Conservation (phyloP, 352 stramenopile genomes). For the Pythium coloratum region DNA sequence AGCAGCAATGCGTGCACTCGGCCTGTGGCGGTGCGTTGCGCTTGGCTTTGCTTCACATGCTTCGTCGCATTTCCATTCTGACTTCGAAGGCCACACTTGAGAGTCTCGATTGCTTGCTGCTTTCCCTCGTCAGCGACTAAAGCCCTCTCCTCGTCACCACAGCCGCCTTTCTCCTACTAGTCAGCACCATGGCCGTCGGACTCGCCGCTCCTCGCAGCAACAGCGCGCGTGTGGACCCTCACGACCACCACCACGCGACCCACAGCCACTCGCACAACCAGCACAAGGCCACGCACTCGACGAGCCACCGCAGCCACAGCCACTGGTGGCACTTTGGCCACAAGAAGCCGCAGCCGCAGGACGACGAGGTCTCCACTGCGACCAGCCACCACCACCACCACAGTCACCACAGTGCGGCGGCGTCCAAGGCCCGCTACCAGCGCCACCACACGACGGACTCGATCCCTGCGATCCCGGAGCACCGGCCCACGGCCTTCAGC, state of each 20-base stretch:
- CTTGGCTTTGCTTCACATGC: background rate
- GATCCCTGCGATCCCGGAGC: constrained; percentile 1
- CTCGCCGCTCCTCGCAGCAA: constrained; percentile 9
- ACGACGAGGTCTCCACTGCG: background rate
- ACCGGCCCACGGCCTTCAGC: constrained; percentile 7
- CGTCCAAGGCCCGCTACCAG: background rate
- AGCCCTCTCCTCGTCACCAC: background rate
- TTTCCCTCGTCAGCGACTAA: background rate
- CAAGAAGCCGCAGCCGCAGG: constrained; percentile 15
- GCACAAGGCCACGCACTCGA: background rate
- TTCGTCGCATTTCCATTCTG: constrained; percentile 22
- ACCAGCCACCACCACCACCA: background rate
- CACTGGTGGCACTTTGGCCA: constrained; percentile 22
- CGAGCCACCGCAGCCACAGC: constrained; percentile 8
- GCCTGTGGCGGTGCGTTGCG: background rate
- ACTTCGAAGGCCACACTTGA: background rate
- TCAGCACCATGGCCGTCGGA: constrained; percentile 17
- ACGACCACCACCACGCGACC: constrained; percentile 17
- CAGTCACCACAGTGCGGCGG: constrained; percentile 3
- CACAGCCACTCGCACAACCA: background rate
- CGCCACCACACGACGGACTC: constrained; percentile 9
- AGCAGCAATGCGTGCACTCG: background rate
- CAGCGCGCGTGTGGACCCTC: constrained; percentile 17
- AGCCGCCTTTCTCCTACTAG: background rate
- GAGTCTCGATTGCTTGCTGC: background rate